phyloP scores from a whole-genome alignment of 1,139 yeast genomes.

The Starmera stellimalicola region DNA sequence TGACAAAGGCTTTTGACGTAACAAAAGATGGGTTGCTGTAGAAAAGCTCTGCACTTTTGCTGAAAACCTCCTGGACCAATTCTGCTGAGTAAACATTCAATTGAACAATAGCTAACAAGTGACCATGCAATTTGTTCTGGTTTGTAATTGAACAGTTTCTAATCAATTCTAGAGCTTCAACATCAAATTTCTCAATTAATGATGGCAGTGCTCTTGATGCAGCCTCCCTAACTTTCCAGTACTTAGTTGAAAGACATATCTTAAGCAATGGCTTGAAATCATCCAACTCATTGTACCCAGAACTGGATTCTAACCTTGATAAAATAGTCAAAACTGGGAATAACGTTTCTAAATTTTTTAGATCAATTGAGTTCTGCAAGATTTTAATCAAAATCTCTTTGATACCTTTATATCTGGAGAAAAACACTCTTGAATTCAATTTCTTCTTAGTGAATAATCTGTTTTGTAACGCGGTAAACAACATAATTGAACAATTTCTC shows the following conservation, averaged over 20 bases:
- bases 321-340: constrained; percentile 71
- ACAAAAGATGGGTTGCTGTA: constrained; percentile 23
- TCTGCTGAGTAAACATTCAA: constrained; percentile 9
- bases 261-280: constrained; percentile 40
- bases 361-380: constrained; percentile 29
- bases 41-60: constrained; percentile 17
- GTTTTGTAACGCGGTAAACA: constrained; percentile 75
- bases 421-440: constrained; percentile 57
- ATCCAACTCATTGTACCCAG: constrained; percentile 32
- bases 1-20: constrained; percentile 29
- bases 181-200: constrained; percentile 27
- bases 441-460: constrained; percentile 62
- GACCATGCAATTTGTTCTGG: constrained; percentile 52
- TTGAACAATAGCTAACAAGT: constrained; percentile 36
- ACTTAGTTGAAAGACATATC: constrained; percentile 36
- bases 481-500: constrained; percentile 88
- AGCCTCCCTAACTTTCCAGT: constrained; percentile 84
- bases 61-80: constrained; percentile 12
- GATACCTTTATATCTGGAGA: constrained; percentile 49
- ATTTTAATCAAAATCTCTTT: constrained; percentile 37
- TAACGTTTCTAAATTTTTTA: constrained; percentile 39
- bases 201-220: constrained; percentile 65
- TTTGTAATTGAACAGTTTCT: constrained; percentile 9
- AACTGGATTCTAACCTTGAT: constrained; percentile 54
- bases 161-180: constrained; percentile 16